A percentile compares a stretch with the other conserved stretches of the same genome.
Conservation (phyloP, 1,139 yeast genomes). For the Debaryomycetaceae sp. region DNA sequence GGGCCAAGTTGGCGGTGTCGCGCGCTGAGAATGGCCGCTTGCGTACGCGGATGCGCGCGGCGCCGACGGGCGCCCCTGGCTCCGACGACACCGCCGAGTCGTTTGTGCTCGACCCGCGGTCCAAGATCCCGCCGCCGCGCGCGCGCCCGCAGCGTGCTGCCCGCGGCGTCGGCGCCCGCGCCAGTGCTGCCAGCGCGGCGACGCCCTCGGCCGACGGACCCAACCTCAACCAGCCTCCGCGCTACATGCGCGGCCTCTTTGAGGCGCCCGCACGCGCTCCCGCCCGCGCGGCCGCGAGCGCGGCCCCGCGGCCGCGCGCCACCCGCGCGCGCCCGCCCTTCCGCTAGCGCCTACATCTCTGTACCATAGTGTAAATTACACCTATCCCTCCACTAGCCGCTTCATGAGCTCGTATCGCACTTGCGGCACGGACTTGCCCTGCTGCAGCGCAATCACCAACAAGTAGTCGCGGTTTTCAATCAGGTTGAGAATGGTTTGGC, state of each 20-base stretch:
- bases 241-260: slow-evolving; percentile 40
- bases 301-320: no score
- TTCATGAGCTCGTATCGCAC: slow-evolving; percentile 36
- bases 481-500: slow-evolving; percentile 38
- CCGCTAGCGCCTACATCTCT: no score
- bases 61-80: slow-evolving; percentile 5
- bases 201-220: slow-evolving; percentile 20
- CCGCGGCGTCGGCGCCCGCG: slow-evolving; percentile 3
- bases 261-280: no score
- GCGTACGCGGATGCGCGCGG: slow-evolving; percentile 15
- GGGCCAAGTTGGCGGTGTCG: slow-evolving; percentile 19
- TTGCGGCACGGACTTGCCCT: slow-evolving; percentile 40
- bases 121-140: slow-evolving; percentile 7
- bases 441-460: slow-evolving; percentile 40
- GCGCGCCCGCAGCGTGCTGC: background rate
- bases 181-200: slow-evolving; percentile 5
- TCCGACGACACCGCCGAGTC: slow-evolving; percentile 18
- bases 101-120: slow-evolving; percentile 21
- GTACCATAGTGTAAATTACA: no score
- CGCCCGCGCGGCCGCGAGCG: no score
- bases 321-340: no score
- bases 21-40: slow-evolving; percentile 24
- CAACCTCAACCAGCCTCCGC: slow-evolving; percentile 41
- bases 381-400: slow-evolving; percentile 15
- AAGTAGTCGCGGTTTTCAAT: slow-evolving; percentile 42